Base-by-base conservation (phyloP, 192 early-diverging fungal species). In the Backusella tuberculispora region DNA sequence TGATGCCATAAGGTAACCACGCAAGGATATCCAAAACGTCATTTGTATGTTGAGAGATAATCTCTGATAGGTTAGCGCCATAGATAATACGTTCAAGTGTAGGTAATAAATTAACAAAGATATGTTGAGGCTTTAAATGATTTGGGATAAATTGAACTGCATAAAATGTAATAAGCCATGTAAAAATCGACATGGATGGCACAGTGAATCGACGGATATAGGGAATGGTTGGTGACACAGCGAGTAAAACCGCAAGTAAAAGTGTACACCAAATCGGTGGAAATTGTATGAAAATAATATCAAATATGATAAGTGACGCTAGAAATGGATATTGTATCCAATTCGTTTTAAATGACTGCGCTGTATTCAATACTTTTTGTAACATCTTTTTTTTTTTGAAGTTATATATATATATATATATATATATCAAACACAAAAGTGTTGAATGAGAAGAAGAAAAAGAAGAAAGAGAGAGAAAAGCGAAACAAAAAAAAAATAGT, bases 1-100 rank as follows among this genome's bases (percentile, higher is more conserved):
- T 63, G n/a, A 93, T 81, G n/a, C 92, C 92, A 72, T 93, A 92
- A 9, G 90, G 91, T 38, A 93, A 63, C 85, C 91, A 93, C 3
- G 89, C 88, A 26, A 91, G 72, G 5, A 92, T 66, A 80, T 93
- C 92, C 40, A 85, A 76, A 9, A 85, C 44, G n/a, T 84, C 66
- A 1, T 86, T 83, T 0, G 88, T 85, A 29, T 85, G 78, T 26
- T 75, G 74, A 1, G 87, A 84, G 44, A 90, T 86, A n/a, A 91
- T 75, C 53, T 89, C 87, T 2, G 87, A 85, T 21, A 92, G 80
- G 69, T 87, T 88, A 64, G 85, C 88, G 40, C 88, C 90, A 53
- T 91, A 92, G n/a, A 92, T 76, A 41, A 91, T 87, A 50, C 86
- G 86, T 77, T 92, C 91, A 7, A 91, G 76, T 6, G 89, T 82